Evolutionary conservation across 371 early-diverging fungal species (phyloP).

Genomic region (Zychaea mexicana): DNA sequence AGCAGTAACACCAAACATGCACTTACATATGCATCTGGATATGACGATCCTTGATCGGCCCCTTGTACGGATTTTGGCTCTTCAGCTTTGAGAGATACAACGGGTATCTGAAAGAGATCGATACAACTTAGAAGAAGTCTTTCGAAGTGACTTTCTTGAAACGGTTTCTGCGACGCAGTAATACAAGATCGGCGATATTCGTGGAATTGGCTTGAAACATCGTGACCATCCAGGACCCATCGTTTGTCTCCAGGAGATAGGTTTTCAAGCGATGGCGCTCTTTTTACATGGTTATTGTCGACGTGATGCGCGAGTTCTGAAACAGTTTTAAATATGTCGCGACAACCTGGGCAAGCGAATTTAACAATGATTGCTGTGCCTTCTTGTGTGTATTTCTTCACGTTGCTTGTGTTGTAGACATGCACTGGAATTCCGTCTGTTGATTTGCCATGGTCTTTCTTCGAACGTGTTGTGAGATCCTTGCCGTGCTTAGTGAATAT

Average conservation of each 20-base stretch:
- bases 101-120: too few relatives aligned
- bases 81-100: too few relatives aligned
- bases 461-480: slow-evolving; percentile 14
- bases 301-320: slow-evolving; percentile 18
- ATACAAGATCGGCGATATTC: slow-evolving; percentile 16
- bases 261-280: slow-evolving; percentile 15
- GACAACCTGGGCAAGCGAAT: slow-evolving; percentile 14
- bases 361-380: slow-evolving; percentile 11
- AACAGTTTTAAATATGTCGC: slow-evolving; percentile 7
- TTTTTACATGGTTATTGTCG: slow-evolving; percentile 17
- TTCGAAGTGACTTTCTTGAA: too few relatives aligned
- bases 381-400: slow-evolving; percentile 20
- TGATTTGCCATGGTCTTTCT: slow-evolving; percentile 20
- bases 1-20: too few relatives aligned
- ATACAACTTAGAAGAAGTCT: too few relatives aligned
- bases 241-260: slow-evolving; percentile 10
- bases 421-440: slow-evolving; percentile 18
- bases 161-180: slow-evolving; percentile 13
- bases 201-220: slow-evolving; percentile 13
- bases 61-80: too few relatives aligned
- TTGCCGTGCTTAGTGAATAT: slow-evolving; percentile 16
- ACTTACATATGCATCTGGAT: too few relatives aligned
- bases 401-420: slow-evolving; percentile 17
- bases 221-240: slow-evolving; percentile 16
- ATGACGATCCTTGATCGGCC: too few relatives aligned